Evolutionary conservation across 768 basidiomycete genomes (phyloP), one percentile per base, ranked within the genome.

Genomic region (Glaciozyma martinii): DNA sequence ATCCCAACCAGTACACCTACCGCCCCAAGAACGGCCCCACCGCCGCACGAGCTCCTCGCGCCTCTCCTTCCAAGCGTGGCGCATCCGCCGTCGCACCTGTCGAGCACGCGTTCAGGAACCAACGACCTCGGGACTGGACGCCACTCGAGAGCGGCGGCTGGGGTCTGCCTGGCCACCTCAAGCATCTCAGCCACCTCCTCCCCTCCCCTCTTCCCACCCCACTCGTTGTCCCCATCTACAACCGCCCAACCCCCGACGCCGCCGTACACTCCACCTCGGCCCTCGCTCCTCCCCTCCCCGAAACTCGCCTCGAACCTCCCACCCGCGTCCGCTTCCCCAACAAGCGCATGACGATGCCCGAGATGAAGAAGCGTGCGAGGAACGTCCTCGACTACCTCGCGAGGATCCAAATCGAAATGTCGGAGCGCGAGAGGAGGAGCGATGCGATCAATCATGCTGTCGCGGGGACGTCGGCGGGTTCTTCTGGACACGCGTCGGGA

Each of bases 361-460:
- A 97, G 76, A 94, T 98, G 90, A 89, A 90, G 76, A 95, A 95
- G 78, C 85, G 94, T 30, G 89, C 94, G 29, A 81, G 89, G 43
- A 84, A 86, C 50, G 81, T 98, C 56, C 84, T 94, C 25, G 93
- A 95, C 73, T 97, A 89, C 85, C 90, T 95, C n/a, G 88, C 87
- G 33, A 80, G 90, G 63, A 88, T 78, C n/a, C 75, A 67, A 56
- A 37, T 65, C 19, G 73, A 74, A 49, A 55, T 57, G 40, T 53
- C 49, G 4, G 62, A 66, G 12, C 23, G 71, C n/a, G 50, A 50
- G 42, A 27, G 44, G 30, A 23, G 61, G 32, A 23, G n/a, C 18
- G 50, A 43, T 25, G 42, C 55, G 43, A 27, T 43, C 25, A 42
- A 32, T 7, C 37, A 37, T 15, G 56, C 40, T 19, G 33, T 56